Percentiles rank a stretch among this genome's conserved stretches.
Evolutionary conservation across 768 basidiomycete species (phyloP).

Genomic region (Candolleomyces eurysporus): DNA sequence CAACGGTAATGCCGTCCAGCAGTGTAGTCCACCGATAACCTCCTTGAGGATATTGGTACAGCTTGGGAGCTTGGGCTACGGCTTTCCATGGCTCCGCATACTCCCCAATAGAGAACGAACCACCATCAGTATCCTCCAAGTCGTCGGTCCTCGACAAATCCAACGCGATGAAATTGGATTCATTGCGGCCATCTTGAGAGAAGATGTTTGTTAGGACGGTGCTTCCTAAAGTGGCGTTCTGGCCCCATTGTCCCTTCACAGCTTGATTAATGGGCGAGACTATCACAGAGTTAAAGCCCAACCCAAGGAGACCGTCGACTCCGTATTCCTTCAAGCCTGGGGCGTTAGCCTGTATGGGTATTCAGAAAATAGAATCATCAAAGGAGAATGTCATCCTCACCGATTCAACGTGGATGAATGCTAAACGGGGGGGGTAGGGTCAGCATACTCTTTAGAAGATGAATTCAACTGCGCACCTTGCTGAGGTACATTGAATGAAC

Average conservation of each 20-base stretch:
- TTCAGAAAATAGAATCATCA: neutral
- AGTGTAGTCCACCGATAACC: constrained; percentile 41
- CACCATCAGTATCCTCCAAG: constrained; percentile 34
- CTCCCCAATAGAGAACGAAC: constrained; percentile 41
- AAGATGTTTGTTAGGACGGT: constrained; percentile 42
- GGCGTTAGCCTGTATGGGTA: neutral
- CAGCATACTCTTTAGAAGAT: no score
- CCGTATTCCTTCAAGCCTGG: constrained; percentile 14
- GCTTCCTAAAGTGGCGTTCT: constrained; percentile 26
- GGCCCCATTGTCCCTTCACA: constrained; percentile 21
- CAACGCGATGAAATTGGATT: constrained; percentile 40
- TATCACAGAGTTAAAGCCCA: constrained; percentile 27
- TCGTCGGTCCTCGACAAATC: constrained; percentile 39
- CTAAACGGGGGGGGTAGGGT: constrained; percentile 5
- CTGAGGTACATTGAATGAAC: constrained; percentile 22
- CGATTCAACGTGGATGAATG: constrained; percentile 2
- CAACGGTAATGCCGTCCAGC: constrained; percentile 35
- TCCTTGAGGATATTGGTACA: constrained; percentile 32
- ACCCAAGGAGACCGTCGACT: constrained; percentile 33
- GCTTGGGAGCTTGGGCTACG: constrained; percentile 26
- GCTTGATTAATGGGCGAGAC: constrained; percentile 28
- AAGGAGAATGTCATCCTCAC: neutral
- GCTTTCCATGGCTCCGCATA: constrained; percentile 33
- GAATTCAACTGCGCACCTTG: constrained; percentile 15
- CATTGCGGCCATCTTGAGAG: constrained; percentile 23